Base-by-base conservation (phyloP, 805 yeast species). In the Starmerella apis region DNA sequence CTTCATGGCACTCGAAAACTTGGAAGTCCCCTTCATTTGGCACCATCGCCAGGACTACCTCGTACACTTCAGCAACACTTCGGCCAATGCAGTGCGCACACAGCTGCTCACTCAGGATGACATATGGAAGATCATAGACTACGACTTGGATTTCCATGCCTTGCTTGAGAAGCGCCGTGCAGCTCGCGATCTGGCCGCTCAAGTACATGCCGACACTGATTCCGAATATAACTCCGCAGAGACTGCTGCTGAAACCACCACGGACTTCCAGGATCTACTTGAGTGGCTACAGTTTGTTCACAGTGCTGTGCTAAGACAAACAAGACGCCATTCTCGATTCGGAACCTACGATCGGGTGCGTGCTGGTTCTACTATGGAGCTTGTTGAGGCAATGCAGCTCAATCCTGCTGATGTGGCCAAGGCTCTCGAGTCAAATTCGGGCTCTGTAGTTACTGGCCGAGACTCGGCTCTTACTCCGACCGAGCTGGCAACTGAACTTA, bases 21-120 rank as follows among this genome's bases (percentile, higher is more conserved):
- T 83, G 56, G 98, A 92, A 64, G 95, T 90, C 4, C 97, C 98
- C 10, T 85, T 87, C 60, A 87, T 92, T 53, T 87, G 95, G 84
- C 83, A 87, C 23, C 95, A 87, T 63, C 83, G 97, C 65, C 84
- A 94, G 67, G 97, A 92, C 66, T 86, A 84, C 63, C 71, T 86
- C 18, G 69, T 84, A 52, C 72, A 72, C 59, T 75, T 85, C 9
- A 47, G 46, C 18, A 41, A 54, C 2, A 68, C 73, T 10, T 71
- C 69, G 51, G 69, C 69, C 45, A 71, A 66, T 20, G 69, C 71
- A 27, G 76, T 71, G 11, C 65, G 67, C 25, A 69, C 71, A 25
- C 59, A 55, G 49, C 59, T 71, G 37, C 60, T 70, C 20, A 52
- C 72, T 48, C 94, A 83, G 67, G 88, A 86, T 66, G 96, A 88